phyloP scores from a whole-genome alignment of 2,329 filamentous ascomycete genomes.

The Lasiodiplodia hormozganensis region DNA sequence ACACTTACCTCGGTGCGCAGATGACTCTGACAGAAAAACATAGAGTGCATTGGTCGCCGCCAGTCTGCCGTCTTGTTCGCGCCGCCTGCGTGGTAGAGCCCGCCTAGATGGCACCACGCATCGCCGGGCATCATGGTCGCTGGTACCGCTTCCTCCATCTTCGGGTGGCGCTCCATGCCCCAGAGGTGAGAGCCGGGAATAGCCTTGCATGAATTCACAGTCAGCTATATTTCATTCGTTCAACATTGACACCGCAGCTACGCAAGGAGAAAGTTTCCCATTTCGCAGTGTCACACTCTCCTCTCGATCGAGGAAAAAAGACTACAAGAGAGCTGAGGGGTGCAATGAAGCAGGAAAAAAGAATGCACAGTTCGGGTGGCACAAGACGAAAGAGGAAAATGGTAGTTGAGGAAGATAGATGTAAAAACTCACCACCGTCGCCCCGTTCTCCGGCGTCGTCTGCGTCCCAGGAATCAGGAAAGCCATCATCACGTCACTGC shows the following conservation, averaged over 20 bases:
- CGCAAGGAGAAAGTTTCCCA: not conserved
- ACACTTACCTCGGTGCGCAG: slow-evolving; percentile 17
- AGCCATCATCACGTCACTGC: slow-evolving; percentile 32
- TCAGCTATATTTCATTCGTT: not conserved
- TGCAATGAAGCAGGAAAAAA: not conserved
- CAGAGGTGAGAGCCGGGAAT: slow-evolving; percentile 53
- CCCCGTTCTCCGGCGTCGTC: slow-evolving; percentile 52
- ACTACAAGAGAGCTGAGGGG: no score
- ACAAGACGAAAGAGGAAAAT: not conserved
- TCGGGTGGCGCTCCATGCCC: slow-evolving; percentile 47
- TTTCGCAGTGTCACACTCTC: not conserved
- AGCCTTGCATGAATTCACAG: slow-evolving; percentile 29
- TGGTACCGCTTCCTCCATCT: slow-evolving; percentile 48
- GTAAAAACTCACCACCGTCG: slow-evolving; percentile 39
- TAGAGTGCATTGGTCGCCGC: slow-evolving; percentile 28
- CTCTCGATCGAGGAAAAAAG: not conserved
- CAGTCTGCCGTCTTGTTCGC: slow-evolving; percentile 40
- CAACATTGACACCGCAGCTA: not conserved
- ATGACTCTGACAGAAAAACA: slow-evolving; percentile 28
- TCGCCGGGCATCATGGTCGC: slow-evolving; percentile 52
- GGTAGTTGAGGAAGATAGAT: no score
- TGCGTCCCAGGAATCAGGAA: slow-evolving; percentile 29
- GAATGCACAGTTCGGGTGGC: not conserved
- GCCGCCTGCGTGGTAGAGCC: slow-evolving; percentile 52
- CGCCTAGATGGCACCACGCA: slow-evolving; percentile 50